Percentiles rank a stretch among this genome's conserved stretches.
Conservation (phyloP, 1,284 basidiomycete genomes). For the Omphalotus olearius region DNA sequence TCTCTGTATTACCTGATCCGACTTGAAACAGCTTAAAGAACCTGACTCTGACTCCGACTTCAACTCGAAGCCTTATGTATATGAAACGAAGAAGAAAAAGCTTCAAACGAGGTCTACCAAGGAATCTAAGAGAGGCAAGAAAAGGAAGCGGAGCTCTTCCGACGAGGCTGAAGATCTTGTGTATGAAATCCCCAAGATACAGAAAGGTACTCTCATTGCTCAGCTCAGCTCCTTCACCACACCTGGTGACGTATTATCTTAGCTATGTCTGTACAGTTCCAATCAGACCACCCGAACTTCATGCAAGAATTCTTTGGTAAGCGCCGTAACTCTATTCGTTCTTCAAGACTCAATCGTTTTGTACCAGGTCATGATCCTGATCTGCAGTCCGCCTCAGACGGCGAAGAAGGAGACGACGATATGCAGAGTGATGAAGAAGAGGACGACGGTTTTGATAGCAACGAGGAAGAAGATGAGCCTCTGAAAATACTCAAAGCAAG, state of each 20-base stretch:
- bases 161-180: slow-evolving; percentile 4
- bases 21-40: slow-evolving; percentile 15
- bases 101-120: slow-evolving; percentile 21
- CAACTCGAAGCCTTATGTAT: slow-evolving; percentile 37
- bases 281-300: not conserved
- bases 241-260: not conserved
- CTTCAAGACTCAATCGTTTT: not conserved
- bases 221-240: not conserved
- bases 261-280: not conserved
- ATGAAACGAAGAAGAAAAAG: slow-evolving; percentile 29
- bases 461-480: not conserved
- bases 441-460: not conserved
- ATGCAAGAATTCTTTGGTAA: slow-evolving; percentile 3
- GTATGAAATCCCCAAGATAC: not conserved
- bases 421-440: not conserved
- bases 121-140: slow-evolving; percentile 3
- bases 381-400: not conserved
- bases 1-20: not conserved
- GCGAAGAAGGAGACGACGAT: not conserved
- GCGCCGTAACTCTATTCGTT: not conserved
- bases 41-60: slow-evolving; percentile 58
- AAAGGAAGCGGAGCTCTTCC: slow-evolving; percentile 10
- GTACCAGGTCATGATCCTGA: not conserved
- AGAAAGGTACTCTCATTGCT: not conserved
- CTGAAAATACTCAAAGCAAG: not conserved